Conservation (phyloP, 306 rosid genomes). For the Casuarina equisetifolia region DNA sequence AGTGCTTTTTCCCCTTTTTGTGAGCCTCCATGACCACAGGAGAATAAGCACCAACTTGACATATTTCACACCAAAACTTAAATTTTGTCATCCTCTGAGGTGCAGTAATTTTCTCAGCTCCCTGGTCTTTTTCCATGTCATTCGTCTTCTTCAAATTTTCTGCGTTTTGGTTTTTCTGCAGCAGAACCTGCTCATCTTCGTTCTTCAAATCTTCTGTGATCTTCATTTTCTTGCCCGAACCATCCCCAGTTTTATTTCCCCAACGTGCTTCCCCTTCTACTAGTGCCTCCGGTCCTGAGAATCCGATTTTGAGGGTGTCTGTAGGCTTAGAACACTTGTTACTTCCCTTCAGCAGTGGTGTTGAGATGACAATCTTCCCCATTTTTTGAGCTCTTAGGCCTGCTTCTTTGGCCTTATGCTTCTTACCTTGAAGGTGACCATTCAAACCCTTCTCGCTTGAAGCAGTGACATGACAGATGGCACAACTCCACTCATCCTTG, state of each 20-base stretch:
- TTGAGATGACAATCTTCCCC: constrained; percentile 17
- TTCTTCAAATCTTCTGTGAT: constrained; percentile 5
- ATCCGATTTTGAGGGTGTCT: constrained; percentile 2
- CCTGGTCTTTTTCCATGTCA: constrained; percentile 2
- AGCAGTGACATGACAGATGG: constrained; percentile 45
- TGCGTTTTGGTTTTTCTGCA: constrained; percentile 18
- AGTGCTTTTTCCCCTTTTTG: constrained; percentile 35
- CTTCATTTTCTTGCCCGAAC: constrained; percentile 12
- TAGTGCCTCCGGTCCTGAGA: constrained; percentile 22
- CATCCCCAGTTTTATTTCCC: constrained; percentile 12
- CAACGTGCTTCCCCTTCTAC: constrained; percentile 11
- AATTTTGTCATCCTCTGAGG: constrained; percentile 5
- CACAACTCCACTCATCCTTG: constrained; percentile 64
- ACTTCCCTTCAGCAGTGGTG: constrained; percentile 10
- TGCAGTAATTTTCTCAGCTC: neutral
- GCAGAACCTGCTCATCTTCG: constrained; percentile 10
- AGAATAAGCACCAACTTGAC: constrained; percentile 32
- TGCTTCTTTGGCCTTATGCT: constrained; percentile 59
- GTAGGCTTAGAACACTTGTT: constrained; percentile 19
- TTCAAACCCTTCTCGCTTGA: constrained; percentile 35
- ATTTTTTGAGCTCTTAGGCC: constrained; percentile 17
- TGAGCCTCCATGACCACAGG: constrained; percentile 30
- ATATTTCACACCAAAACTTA: constrained; percentile 34
- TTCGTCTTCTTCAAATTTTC: constrained; percentile 14
- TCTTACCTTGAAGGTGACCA: constrained; percentile 61